phyloP scores from a whole-genome alignment of 768 basidiomycete genomes.

The Serendipita vermifera region DNA sequence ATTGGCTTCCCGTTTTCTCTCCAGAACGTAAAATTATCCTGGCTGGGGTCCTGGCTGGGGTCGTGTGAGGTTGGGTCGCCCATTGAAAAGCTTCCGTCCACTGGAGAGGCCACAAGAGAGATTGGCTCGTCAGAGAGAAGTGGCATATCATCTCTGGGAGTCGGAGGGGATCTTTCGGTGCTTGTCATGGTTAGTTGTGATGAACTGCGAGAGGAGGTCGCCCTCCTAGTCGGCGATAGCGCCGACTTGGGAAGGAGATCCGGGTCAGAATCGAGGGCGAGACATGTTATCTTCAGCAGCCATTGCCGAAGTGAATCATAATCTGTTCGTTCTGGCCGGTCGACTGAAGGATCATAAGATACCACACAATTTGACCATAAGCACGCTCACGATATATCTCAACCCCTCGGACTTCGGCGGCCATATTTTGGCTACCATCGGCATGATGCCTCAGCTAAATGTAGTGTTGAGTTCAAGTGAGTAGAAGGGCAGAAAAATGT shows the following conservation, averaged over 20 bases:
- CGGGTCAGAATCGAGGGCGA: slow-evolving; percentile 79
- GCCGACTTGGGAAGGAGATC: slow-evolving; percentile 65
- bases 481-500: background rate
- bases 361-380: background rate
- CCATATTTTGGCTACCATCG: slow-evolving; percentile 94
- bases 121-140: background rate
- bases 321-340: slow-evolving; percentile 49
- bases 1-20: too few species aligned
- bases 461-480: background rate
- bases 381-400: slow-evolving; percentile 68
- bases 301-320: slow-evolving; percentile 51
- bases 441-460: slow-evolving; percentile 78
- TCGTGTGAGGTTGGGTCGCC: background rate
- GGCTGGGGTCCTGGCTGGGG: background rate
- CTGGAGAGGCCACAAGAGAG: too few species aligned
- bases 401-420: slow-evolving; percentile 70
- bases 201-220: slow-evolving; percentile 14
- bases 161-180: background rate
- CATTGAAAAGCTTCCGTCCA: too few species aligned
- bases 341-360: slow-evolving; percentile 34
- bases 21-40: slow-evolving; percentile 97
- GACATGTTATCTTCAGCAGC: slow-evolving; percentile 63
- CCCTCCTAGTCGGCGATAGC: background rate
- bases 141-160: background rate
- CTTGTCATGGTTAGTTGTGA: background rate